Conservation (phyloP, 140 eudicot species). For the Oenanthe javanica region DNA sequence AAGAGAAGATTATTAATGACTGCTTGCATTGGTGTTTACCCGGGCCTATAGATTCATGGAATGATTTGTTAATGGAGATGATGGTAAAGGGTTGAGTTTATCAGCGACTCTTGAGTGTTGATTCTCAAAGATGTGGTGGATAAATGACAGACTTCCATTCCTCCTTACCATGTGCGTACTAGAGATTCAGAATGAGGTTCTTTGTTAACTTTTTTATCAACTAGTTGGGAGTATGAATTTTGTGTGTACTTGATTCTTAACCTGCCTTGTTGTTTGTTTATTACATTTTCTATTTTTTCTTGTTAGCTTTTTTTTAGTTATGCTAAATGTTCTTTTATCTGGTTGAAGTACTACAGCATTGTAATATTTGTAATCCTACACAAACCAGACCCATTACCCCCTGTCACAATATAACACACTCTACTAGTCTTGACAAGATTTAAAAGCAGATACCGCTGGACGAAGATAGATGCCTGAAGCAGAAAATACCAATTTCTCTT, state of each 20-base stretch:
- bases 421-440: neutral
- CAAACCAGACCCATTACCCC: too few relatives aligned
- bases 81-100: conserved; percentile 40
- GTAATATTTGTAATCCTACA: too few relatives aligned
- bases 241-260: neutral
- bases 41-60: conserved; percentile 96
- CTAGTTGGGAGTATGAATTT: neutral
- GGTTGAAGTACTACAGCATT: neutral
- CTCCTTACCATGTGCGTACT: conserved; percentile 1
- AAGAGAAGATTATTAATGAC: conserved; percentile 54
- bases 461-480: neutral
- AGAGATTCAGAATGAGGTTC: conserved; percentile 11
- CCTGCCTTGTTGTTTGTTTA: neutral
- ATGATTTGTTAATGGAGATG: conserved; percentile 78
- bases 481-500: too few relatives aligned
- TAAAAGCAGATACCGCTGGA: neutral
- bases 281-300: neutral
- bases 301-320: neutral
- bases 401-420: too few relatives aligned
- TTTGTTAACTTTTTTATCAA: neutral
- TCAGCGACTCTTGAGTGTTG: neutral
- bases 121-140: neutral
- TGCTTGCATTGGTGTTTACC: conserved; percentile 99
- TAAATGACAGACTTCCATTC: neutral
- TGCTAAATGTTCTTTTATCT: neutral